Evolutionary conservation across 306 rosid species (phyloP).

Genomic region (Dalbergia oliveri): DNA sequence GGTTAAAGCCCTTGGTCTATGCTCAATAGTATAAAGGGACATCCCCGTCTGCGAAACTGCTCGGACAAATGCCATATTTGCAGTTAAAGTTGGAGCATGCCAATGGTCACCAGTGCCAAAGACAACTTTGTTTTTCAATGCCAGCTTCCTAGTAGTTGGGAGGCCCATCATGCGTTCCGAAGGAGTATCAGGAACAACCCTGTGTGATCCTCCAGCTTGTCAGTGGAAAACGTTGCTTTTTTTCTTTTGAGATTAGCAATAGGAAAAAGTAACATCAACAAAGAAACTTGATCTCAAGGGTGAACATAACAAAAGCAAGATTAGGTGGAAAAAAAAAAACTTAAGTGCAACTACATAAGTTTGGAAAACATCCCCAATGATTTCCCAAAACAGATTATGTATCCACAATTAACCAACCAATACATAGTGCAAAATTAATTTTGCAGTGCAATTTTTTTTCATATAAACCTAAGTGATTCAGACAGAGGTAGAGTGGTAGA

Average conservation of each 20-base stretch:
- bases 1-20: slow-evolving; percentile 85
- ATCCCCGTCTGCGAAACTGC: slow-evolving; percentile 95
- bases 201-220: slow-evolving; percentile 52
- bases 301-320: slow-evolving; percentile 17
- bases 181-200: slow-evolving; percentile 85
- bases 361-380: slow-evolving; percentile 6
- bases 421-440: not conserved
- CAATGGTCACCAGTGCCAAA: slow-evolving; percentile 94
- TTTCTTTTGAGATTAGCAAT: slow-evolving; percentile 23
- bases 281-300: slow-evolving; percentile 11
- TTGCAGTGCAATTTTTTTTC: not conserved
- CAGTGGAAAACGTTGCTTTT: slow-evolving; percentile 35
- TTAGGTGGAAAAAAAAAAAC: not conserved
- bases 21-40: slow-evolving; percentile 83
- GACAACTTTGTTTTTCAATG: slow-evolving; percentile 83
- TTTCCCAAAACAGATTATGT: slow-evolving; percentile 27
- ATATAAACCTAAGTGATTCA: slow-evolving; percentile 26
- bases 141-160: slow-evolving; percentile 89
- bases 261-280: slow-evolving; percentile 1
- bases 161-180: slow-evolving; percentile 84
- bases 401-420: not conserved
- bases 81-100: slow-evolving; percentile 87
- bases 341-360: slow-evolving; percentile 4
- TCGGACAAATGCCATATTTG: slow-evolving; percentile 92
- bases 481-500: slow-evolving; percentile 7